These are phyloP conservation scores for Hirsutella minnesotensis DNA, from an alignment of 2,329 filamentous ascomycete species.

Conservation along the genomic window DNA sequence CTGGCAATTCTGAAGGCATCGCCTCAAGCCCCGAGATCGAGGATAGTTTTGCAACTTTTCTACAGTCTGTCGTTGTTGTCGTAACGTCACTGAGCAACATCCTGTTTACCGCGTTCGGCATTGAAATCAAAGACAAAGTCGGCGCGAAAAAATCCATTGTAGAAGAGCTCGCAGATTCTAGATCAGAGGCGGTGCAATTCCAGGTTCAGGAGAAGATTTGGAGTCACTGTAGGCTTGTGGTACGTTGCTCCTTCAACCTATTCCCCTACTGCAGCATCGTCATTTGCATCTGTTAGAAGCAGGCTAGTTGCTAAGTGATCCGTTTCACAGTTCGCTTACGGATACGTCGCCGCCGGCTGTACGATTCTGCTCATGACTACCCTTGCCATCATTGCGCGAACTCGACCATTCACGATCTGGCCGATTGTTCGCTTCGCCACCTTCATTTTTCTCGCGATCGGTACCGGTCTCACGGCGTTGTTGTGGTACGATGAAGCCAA, in stretches of 20 bases:
- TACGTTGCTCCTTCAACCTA: slow-evolving; percentile 4
- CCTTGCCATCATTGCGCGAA: background rate
- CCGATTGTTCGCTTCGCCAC: background rate
- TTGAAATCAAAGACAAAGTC: background rate
- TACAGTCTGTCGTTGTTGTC: background rate
- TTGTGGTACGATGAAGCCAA: background rate
- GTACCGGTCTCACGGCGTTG: background rate
- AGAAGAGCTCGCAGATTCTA: slow-evolving; percentile 1
- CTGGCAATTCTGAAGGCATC: background rate
- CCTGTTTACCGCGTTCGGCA: background rate
- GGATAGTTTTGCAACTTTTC: background rate
- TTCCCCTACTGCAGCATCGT: background rate
- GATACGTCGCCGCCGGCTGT: background rate
- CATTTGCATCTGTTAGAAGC: too few species aligned
- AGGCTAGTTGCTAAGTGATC: background rate
- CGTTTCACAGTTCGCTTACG: background rate
- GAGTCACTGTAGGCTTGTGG: slow-evolving; percentile 18
- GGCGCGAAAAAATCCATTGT: background rate
- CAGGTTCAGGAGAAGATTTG: slow-evolving; percentile 11
- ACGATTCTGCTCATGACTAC: background rate
- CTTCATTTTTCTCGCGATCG: background rate
- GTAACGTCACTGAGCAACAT: background rate
- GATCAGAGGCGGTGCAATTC: slow-evolving; percentile 9
- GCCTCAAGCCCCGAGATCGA: background rate
- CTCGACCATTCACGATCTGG: background rate